Percentiles rank a stretch among this genome's conserved stretches.
phyloP scores from a whole-genome alignment of 2,329 filamentous ascomycete species.

The Colletotrichum sp. region DNA sequence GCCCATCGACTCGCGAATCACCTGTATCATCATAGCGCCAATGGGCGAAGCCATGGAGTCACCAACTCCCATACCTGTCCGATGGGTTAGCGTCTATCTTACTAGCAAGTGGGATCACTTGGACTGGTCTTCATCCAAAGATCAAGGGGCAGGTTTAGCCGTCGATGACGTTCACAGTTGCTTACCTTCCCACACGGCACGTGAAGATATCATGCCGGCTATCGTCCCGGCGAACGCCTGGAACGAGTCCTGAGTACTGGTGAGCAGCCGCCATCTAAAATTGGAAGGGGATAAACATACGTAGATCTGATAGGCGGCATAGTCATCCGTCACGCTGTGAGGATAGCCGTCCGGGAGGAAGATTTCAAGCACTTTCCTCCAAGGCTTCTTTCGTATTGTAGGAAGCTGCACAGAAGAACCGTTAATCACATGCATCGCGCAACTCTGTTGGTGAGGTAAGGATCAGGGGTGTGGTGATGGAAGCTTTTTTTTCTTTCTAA shows the following conservation, averaged over 20 bases:
- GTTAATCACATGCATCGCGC: conserved; percentile 5
- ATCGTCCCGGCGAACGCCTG: conserved; percentile 18
- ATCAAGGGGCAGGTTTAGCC: not conserved
- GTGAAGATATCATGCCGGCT: conserved; percentile 19
- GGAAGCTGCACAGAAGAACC: not conserved
- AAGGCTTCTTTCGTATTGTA: conserved; percentile 4
- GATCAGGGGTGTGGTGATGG: not conserved
- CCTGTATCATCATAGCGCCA: conserved; percentile 13
- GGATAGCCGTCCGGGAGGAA: conserved; percentile 16
- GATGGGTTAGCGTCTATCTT: not conserved
- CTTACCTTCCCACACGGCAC: conserved; percentile 18
- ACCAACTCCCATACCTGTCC: conserved; percentile 3
- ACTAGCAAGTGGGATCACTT: not conserved
- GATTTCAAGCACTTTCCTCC: conserved; percentile 6
- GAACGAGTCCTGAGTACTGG: not conserved
- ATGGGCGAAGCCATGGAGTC: conserved; percentile 15
- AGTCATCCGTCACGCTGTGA: conserved; percentile 17
- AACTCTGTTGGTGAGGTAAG: not conserved
- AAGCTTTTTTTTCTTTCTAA: not conserved
- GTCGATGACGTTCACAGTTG: not conserved
- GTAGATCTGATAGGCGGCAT: conserved; percentile 15
- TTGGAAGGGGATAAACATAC: not conserved
- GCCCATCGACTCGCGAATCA: conserved; percentile 15
- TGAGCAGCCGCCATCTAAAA: not conserved
- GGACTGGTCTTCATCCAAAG: not conserved